phyloP scores from a whole-genome alignment of 2,329 filamentous ascomycete species.

The Colletotrichum sp. region DNA sequence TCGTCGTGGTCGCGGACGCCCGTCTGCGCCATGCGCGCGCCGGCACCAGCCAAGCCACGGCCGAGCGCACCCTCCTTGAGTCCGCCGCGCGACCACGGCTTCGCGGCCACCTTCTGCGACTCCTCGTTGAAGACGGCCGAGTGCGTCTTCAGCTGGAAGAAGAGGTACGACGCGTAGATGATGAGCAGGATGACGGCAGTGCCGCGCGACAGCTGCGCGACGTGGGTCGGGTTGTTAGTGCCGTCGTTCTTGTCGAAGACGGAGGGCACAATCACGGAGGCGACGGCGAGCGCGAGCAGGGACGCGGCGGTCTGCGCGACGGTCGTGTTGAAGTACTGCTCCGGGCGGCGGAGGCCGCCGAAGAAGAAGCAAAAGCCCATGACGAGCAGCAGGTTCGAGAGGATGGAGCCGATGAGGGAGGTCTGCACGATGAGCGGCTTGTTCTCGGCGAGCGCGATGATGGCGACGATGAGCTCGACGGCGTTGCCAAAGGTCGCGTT shows the following conservation, averaged over 20 bases:
- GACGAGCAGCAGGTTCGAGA: conserved; percentile 88
- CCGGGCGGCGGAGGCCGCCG: conserved; percentile 76
- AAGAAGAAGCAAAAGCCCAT: conserved; percentile 94
- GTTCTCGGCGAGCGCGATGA: conserved; percentile 77
- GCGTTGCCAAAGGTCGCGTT: conserved; percentile 95
- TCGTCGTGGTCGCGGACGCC: conserved; percentile 43
- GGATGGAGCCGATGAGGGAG: conserved; percentile 87
- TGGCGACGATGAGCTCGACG: conserved; percentile 86
- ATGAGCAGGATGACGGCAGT: conserved; percentile 81
- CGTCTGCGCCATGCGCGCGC: conserved; percentile 39
- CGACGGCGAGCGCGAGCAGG: conserved; percentile 78
- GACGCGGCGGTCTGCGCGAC: conserved; percentile 90
- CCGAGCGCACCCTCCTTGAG: conserved; percentile 39
- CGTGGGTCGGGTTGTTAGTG: conserved; percentile 46
- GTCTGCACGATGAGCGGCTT: conserved; percentile 90
- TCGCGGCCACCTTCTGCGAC: conserved; percentile 76
- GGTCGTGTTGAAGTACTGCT: conserved; percentile 91
- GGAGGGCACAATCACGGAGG: conserved; percentile 86
- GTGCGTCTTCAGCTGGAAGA: conserved; percentile 92
- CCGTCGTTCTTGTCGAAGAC: conserved; percentile 70
- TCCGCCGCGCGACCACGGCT: conserved; percentile 44
- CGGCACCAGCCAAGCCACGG: conserved; percentile 44
- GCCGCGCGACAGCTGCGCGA: conserved; percentile 72
- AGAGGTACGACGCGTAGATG: conserved; percentile 82
- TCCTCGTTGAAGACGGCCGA: conserved; percentile 79